Conservation (phyloP, 2,329 filamentous ascomycete species). For the Juglanconis sp. region DNA sequence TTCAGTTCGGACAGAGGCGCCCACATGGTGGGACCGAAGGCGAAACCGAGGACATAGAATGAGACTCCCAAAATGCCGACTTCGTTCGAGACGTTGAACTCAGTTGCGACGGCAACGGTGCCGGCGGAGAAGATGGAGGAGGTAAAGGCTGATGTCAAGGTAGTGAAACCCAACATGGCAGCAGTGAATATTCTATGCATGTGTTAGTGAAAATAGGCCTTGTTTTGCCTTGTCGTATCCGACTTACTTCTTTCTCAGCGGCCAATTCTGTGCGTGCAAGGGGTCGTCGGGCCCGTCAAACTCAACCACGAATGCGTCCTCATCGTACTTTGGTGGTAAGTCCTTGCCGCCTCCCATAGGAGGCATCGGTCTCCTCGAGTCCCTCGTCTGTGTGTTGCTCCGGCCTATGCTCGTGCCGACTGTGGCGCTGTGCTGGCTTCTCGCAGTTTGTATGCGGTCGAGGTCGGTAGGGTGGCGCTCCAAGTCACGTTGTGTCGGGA, state of each 20-base stretch:
- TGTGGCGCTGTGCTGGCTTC: constrained; percentile 68
- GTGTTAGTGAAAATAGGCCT: constrained; percentile 26
- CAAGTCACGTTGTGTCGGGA: constrained; percentile 64
- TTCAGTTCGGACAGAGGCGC: constrained; percentile 71
- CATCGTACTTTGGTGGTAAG: constrained; percentile 65
- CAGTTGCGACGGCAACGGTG: constrained; percentile 50
- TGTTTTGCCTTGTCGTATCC: background rate
- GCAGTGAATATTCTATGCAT: constrained; percentile 54
- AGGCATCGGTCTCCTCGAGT: constrained; percentile 59
- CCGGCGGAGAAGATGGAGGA: constrained; percentile 73
- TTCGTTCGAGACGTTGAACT: constrained; percentile 60
- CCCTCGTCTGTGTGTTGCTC: constrained; percentile 39
- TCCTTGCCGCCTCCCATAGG: constrained; percentile 71
- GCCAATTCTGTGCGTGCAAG: constrained; percentile 85
- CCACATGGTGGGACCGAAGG: constrained; percentile 68
- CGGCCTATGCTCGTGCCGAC: constrained; percentile 54
- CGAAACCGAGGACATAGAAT: constrained; percentile 70
- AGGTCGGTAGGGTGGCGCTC: constrained; percentile 68
- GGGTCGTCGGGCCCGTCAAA: constrained; percentile 84
- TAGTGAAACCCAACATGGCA: constrained; percentile 69
- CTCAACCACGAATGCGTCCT: constrained; percentile 77
- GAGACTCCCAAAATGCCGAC: constrained; percentile 65
- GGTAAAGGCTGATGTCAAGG: constrained; percentile 67
- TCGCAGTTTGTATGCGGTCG: constrained; percentile 67
- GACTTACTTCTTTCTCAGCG: constrained; percentile 69